Base-by-base conservation (phyloP, 129 eudicot species). In the Flaveria ramosissima region DNA sequence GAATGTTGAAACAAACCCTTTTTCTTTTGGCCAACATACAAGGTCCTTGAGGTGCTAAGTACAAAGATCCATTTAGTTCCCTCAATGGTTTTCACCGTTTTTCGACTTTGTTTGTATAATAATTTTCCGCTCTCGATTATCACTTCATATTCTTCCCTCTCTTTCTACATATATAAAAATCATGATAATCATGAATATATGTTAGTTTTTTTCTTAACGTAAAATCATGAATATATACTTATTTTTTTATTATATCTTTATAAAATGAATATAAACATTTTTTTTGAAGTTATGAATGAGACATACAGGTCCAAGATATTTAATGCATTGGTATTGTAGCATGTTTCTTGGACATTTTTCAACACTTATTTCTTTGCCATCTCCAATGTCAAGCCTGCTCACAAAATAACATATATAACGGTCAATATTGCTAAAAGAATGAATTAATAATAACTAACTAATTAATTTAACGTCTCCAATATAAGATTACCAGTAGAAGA, bases 61-160 rank as follows among this genome's bases (percentile, higher is more conserved):
- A 94, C 99, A 83, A 94, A 94, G 60, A 94, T 94, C 97, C 97
- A 94, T 82, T 91, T 94, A 14, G 83, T 82, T 19, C 90, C 96
- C 43, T 84, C 87, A 0, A 75, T 41, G 21, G 99, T 89, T 73
- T 86, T 63, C 66, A 94, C 74, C 2, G 80, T 42, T 67, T 57
- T 81, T 32, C 92, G 74, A 9, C 80, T 85, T 62, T 79, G 78
- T 66, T 72, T 86, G 84, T 91, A 94, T 3, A 86, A 48, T 27
- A 94, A 84, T 71, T 86, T 94, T 32, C 99, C 99, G 15, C 57
- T 27, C 53, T 86, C 87, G 60, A 91, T 76, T 1, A 55, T 77
- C 32, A 91, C 99, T 81, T 94, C 96, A 57, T 84, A 94, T n/a
- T 88, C 96, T 76, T 86, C 87, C 78, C 97, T 86, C 30, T 91